Base-by-base conservation (phyloP, 2,329 filamentous ascomycete genomes). In the Aphanocladium album region DNA sequence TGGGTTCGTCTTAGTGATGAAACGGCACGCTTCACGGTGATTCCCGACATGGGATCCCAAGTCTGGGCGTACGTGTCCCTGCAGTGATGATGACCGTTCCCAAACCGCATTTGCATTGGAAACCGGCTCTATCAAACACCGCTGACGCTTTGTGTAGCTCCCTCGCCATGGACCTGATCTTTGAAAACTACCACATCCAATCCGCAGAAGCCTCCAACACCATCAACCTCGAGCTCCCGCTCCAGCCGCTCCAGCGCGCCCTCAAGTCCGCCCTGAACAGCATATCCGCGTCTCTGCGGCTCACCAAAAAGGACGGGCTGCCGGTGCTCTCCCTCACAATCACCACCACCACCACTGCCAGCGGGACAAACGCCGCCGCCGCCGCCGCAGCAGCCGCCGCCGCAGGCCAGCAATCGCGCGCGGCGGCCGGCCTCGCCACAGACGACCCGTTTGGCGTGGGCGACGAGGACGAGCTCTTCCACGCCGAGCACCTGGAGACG, bases 221-320 rank as follows among this genome's bases (percentile, higher is more conserved):
- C 57, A 97, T 99, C 77, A 97, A 99, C 76, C 88, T 99, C 64
- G 95, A 99, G 77, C 85, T 99, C 1, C 92, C 95, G 27, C 86
- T 98, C n/a, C 83, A 85, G 16, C 88, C 90, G 2, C 85, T 99
- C 23, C 90, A 95, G 69, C 89, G 93, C 62, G 95, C 95, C n/a
- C 86, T 99, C 62, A 91, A 89, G 69, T 97, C 93, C 39, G 93
- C 93, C 49, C 79, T 89, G 57, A 88, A 90, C 70, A 91, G 90
- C 68, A 86, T 88, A 19, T 89, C 90, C 19, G 91, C 93, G 59
- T 89, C 89, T 16, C 85, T 99, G 43, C 89, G 93, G 43, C 85
- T 99, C 46, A 97, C 93, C 25, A 98, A 98, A 74, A 96, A 95
- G 71, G 91, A 96, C 67, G 89, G 89, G 67, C 78, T 93, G 25